These are phyloP conservation scores for Fusarium verticillioides DNA, from an alignment of 2,329 filamentous ascomycete genomes.

Conservation along the genomic window DNA sequence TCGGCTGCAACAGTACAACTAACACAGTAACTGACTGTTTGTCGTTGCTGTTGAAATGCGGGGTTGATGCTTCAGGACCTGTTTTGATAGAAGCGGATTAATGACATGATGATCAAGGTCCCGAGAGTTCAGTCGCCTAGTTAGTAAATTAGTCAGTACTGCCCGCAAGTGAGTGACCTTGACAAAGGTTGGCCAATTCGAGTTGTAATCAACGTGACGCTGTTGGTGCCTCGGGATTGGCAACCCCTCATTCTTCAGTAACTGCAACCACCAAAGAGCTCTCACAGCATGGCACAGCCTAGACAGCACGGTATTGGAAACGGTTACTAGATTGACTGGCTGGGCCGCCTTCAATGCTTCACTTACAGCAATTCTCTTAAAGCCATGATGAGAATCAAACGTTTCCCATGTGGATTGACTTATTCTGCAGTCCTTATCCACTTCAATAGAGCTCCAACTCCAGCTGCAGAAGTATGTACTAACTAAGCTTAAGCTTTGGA, in stretches of 20 bases:
- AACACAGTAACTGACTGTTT: background rate
- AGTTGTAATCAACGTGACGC: conserved; percentile 26
- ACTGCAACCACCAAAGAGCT: background rate
- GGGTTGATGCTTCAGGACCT: conserved; percentile 15
- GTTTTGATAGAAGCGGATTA: conserved; percentile 15
- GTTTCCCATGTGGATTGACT: background rate
- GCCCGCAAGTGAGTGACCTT: background rate
- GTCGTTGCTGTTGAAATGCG: conserved; percentile 19
- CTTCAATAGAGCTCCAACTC: background rate
- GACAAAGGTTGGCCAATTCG: conserved; percentile 23
- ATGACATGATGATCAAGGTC: conserved; percentile 24
- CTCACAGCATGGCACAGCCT: background rate
- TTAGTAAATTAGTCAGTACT: too few species aligned
- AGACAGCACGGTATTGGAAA: background rate
- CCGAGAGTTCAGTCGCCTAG: background rate
- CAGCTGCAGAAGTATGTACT: background rate
- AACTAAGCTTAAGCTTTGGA: conserved; percentile 8
- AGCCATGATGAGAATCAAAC: fast-evolving
- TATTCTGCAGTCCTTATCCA: background rate
- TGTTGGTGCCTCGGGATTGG: conserved; percentile 30
- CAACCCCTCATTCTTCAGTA: conserved; percentile 14
- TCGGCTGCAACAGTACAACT: conserved; percentile 1
- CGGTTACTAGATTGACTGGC: background rate
- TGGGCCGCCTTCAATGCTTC: background rate
- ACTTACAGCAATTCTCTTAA: background rate